A percentile compares a stretch with the other conserved stretches of the same genome.
Evolutionary conservation across 805 yeast species (phyloP).

Genomic region (Yueomyces sp.): DNA sequence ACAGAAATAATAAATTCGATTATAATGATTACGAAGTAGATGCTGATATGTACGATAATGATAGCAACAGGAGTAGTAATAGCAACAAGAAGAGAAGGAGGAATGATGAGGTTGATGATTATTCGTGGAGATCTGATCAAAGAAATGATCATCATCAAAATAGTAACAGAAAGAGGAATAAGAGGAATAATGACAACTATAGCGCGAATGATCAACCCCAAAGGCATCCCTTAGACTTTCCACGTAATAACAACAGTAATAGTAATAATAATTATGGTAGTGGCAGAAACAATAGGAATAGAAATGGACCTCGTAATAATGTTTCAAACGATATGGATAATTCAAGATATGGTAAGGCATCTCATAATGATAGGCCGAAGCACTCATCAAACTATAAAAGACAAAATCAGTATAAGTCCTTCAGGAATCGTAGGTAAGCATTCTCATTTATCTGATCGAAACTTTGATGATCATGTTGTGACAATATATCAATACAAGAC

Average conservation of each 20-base stretch:
- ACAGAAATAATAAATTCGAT: constrained; percentile 6
- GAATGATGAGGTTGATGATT: too few species aligned
- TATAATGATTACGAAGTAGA: constrained; percentile 1
- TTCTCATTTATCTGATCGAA: neutral
- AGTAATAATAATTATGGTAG: neutral
- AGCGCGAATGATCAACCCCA: constrained; percentile 1
- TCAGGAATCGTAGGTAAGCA: neutral
- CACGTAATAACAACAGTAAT: constrained; percentile 4
- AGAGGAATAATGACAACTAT: neutral
- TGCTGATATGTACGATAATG: constrained; percentile 2
- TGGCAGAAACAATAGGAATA: constrained; percentile 4
- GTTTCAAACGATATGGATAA: constrained; percentile 6
- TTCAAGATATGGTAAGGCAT: constrained; percentile 10
- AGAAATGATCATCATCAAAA: constrained; percentile 2
- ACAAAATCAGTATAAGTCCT: neutral
- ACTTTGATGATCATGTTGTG: too few species aligned
- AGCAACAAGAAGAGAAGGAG: too few species aligned
- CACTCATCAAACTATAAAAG: neutral
- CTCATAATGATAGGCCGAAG: neutral
- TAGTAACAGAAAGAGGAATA: constrained; percentile 4
- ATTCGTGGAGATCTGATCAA: constrained; percentile 2
- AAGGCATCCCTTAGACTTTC: constrained; percentile 18
- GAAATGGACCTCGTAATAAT: constrained; percentile 1
- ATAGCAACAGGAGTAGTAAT: neutral
- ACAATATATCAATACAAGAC: too few species aligned